A percentile compares a stretch with the other conserved stretches of the same genome.
phyloP scores from a whole-genome alignment of 2,329 filamentous ascomycete genomes.

The Fusarium neocosmosporiellum region DNA sequence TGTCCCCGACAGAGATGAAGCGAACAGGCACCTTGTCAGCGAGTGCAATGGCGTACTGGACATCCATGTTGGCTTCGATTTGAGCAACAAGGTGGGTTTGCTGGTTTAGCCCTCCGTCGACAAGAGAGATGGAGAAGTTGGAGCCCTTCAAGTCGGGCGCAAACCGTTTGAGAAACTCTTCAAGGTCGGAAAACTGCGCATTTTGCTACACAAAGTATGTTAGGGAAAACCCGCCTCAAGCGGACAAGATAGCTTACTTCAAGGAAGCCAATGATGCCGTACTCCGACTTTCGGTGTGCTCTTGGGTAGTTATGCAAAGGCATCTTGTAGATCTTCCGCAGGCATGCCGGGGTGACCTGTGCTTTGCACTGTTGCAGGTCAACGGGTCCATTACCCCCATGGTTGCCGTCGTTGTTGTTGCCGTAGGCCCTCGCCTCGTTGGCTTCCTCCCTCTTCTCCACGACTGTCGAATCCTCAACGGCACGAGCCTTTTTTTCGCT shows the following conservation, averaged over 20 bases:
- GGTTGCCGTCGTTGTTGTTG: conserved; percentile 17
- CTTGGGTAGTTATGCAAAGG: conserved; percentile 58
- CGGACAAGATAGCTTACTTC: conserved; percentile 42
- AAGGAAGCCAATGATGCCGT: conserved; percentile 67
- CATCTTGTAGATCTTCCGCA: conserved; percentile 59
- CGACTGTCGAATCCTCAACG: neutral
- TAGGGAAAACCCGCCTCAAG: too few relatives aligned
- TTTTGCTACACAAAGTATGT: conserved; percentile 53
- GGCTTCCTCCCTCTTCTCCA: neutral
- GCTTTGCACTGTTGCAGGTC: conserved; percentile 49
- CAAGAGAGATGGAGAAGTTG: conserved; percentile 67
- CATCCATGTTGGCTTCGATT: conserved; percentile 53
- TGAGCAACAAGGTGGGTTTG: conserved; percentile 52
- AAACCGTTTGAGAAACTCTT: conserved; percentile 65
- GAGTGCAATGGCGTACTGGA: conserved; percentile 51
- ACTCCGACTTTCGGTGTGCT: conserved; percentile 69
- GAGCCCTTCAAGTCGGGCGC: conserved; percentile 62
- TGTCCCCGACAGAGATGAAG: conserved; percentile 48
- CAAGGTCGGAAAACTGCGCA: conserved; percentile 64
- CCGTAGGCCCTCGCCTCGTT: neutral
- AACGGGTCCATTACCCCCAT: conserved; percentile 9
- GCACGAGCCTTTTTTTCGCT: neutral
- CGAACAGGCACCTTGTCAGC: conserved; percentile 49
- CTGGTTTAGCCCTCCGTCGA: conserved; percentile 66
- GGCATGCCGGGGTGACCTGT: conserved; percentile 56